phyloP scores from a whole-genome alignment of 176 grass and related monocot species.

The Musa itinerans region DNA sequence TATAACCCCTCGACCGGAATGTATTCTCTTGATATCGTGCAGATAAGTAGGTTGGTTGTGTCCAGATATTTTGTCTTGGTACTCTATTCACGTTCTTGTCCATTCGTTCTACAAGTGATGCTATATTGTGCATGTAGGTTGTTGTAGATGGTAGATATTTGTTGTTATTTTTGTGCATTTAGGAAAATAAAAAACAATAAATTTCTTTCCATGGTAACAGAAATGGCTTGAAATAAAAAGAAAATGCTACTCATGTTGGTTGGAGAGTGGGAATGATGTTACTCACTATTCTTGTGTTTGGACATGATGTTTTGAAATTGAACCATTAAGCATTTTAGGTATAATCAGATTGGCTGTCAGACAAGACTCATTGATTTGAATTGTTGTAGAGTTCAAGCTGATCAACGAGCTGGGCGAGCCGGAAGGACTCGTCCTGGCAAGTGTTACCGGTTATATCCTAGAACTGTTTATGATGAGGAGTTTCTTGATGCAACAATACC shows the following conservation, averaged over 20 bases:
- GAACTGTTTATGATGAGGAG: constrained; percentile 59
- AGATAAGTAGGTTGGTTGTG: constrained; percentile 78
- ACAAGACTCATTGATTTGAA: background rate
- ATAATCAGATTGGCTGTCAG: background rate
- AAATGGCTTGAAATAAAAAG: no score
- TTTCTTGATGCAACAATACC: constrained; percentile 81
- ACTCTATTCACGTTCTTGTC: background rate
- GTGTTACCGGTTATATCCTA: constrained; percentile 79
- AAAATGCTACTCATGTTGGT: no score
- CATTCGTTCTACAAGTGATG: constrained; percentile 4
- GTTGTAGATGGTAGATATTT: no score
- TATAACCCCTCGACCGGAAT: constrained; percentile 93
- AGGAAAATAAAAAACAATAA: no score
- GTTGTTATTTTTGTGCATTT: no score
- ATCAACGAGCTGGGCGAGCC: constrained; percentile 90
- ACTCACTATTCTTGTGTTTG: background rate
- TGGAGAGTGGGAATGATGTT: background rate
- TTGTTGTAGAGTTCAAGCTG: constrained; percentile 72
- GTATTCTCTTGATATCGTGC: constrained; percentile 96
- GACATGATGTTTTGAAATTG: background rate
- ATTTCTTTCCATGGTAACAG: no score
- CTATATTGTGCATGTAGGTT: background rate
- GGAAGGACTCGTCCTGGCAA: constrained; percentile 94
- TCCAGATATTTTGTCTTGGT: background rate
- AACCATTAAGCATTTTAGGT: background rate